phyloP scores from a whole-genome alignment of 1,284 basidiomycete genomes.

The Trametes versicolor region DNA sequence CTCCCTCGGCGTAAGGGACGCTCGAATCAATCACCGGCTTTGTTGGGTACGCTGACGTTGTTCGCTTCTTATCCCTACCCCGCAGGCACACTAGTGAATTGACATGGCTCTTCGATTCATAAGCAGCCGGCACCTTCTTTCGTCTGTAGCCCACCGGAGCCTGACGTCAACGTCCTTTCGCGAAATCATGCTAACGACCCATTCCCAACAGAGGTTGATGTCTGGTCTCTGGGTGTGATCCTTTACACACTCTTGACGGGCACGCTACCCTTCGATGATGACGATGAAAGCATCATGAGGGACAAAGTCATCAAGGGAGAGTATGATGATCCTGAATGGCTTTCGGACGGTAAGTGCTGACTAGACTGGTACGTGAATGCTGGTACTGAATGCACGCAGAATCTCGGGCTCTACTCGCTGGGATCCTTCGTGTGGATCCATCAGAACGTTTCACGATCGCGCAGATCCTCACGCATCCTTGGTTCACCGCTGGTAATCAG shows the following conservation, averaged over 20 bases:
- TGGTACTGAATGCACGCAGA: slow-evolving; percentile 59
- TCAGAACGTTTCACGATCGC: slow-evolving; percentile 82
- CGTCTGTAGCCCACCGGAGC: no score
- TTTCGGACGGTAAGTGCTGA: slow-evolving; percentile 73
- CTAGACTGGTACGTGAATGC: background rate
- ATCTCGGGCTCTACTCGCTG: slow-evolving; percentile 80
- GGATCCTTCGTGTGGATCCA: slow-evolving; percentile 86
- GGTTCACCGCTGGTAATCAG: slow-evolving; percentile 71
- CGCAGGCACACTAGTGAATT: no score
- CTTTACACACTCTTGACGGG: slow-evolving; percentile 95
- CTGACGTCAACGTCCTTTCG: no score
- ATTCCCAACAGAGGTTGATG: slow-evolving; percentile 81
- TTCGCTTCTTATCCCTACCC: no score
- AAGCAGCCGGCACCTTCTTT: no score
- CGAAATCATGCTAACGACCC: no score
- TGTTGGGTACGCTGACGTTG: no score
- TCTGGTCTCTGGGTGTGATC: slow-evolving; percentile 98
- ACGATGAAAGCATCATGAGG: slow-evolving; percentile 92
- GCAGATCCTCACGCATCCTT: slow-evolving; percentile 88
- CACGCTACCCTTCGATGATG: slow-evolving; percentile 96
- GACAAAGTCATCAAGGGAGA: slow-evolving; percentile 88
- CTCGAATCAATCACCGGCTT: no score
- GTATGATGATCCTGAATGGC: slow-evolving; percentile 93
- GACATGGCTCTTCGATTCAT: no score
- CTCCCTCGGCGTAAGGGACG: no score